Percentiles rank a stretch among this genome's conserved stretches.
Conservation (phyloP, 2,329 filamentous ascomycete species). For the Fusarium penzigii region DNA sequence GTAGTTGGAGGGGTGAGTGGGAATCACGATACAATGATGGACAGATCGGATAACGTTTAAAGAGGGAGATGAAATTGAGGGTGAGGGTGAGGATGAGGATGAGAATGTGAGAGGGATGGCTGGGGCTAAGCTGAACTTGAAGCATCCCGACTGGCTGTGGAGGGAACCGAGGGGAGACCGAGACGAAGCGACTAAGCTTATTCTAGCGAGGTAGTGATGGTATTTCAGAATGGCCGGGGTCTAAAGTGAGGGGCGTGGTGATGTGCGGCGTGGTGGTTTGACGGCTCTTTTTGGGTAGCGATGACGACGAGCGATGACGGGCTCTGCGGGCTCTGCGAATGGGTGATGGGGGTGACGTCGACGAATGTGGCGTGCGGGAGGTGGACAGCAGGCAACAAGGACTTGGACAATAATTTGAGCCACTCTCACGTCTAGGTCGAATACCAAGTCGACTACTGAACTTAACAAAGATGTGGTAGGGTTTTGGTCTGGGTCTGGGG, state of each 20-base stretch:
- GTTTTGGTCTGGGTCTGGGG: not conserved
- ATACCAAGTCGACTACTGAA: not conserved
- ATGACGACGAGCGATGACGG: constrained; percentile 22
- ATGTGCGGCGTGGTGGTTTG: constrained; percentile 4
- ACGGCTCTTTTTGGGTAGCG: constrained; percentile 1
- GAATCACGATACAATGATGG: not conserved
- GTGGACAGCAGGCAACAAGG: not conserved
- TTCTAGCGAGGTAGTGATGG: constrained; percentile 11
- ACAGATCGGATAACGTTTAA: not conserved
- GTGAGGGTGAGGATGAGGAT: too few species aligned
- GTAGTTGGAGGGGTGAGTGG: not conserved
- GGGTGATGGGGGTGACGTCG: not conserved
- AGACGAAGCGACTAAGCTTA: constrained; percentile 5
- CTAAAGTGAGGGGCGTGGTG: constrained; percentile 2
- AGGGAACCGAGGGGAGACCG: not conserved
- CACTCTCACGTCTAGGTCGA: not conserved
- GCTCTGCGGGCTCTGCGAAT: too few species aligned
- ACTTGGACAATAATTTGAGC: not conserved
- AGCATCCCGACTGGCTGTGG: not conserved
- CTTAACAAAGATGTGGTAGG: too few species aligned
- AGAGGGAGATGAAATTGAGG: not conserved
- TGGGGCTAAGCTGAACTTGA: not conserved
- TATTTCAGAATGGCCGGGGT: constrained; percentile 4
- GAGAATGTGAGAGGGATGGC: not conserved
- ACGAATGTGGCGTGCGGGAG: constrained; percentile 18